phyloP scores from a whole-genome alignment of 1,284 basidiomycete genomes.

The Taiwanofungus camphoratus region DNA sequence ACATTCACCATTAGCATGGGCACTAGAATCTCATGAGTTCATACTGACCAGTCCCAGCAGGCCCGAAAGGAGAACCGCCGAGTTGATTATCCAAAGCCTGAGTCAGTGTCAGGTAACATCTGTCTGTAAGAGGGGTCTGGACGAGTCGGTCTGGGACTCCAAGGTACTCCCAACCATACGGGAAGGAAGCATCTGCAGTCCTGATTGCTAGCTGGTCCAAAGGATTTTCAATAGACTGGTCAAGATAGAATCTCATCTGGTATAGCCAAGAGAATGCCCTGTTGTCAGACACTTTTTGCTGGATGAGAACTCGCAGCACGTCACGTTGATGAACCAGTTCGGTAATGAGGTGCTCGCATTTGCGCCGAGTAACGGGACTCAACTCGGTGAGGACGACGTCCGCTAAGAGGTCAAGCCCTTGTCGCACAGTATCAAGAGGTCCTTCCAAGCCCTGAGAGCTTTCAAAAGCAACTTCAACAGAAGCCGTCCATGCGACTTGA shows the following conservation, averaged over 20 bases:
- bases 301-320: slow-evolving; percentile 79
- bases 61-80: slow-evolving; percentile 96
- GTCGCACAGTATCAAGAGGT: slow-evolving; percentile 72
- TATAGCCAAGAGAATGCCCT: slow-evolving; percentile 91
- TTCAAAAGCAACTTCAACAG: slow-evolving; percentile 75
- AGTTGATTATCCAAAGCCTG: slow-evolving; percentile 94
- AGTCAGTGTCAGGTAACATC: slow-evolving; percentile 94
- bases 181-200: slow-evolving; percentile 90
- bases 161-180: slow-evolving; percentile 98
- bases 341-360: slow-evolving; percentile 98
- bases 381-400: slow-evolving; percentile 94
- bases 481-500: slow-evolving; percentile 91
- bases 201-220: slow-evolving; percentile 77
- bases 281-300: slow-evolving; percentile 57
- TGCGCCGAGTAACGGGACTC: slow-evolving; percentile 83
- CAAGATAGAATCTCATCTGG: slow-evolving; percentile 98
- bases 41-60: slow-evolving; percentile 85
- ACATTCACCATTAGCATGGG: background rate
- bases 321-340: slow-evolving; percentile 98
- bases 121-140: slow-evolving; percentile 97
- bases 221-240: slow-evolving; percentile 65
- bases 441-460: slow-evolving; percentile 49
- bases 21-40: background rate
- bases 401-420: slow-evolving; percentile 89
- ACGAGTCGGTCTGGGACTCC: slow-evolving; percentile 96